Evolutionary conservation across 257 asterid genomes (phyloP).

Genomic region (Verbascum thapsus): DNA sequence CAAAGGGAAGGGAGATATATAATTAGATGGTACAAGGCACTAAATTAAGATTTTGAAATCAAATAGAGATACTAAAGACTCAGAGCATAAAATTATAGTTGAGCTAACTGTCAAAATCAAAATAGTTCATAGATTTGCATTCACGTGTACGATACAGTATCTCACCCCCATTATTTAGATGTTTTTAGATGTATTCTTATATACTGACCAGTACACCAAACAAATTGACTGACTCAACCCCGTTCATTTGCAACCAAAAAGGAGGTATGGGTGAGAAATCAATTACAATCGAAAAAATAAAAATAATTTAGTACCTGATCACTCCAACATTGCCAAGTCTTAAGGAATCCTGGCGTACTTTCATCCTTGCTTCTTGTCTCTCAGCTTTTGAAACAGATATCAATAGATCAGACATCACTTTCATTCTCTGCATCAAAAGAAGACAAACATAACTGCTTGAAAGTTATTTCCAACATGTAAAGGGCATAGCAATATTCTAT

Average conservation of each 20-base stretch:
- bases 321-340: slow-evolving; percentile 97
- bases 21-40: slow-evolving; percentile 20
- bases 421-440: slow-evolving; percentile 69
- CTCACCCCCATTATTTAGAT: not conserved
- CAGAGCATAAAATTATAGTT: slow-evolving; percentile 10
- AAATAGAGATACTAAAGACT: slow-evolving; percentile 12
- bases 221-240: slow-evolving; percentile 23
- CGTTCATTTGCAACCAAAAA: slow-evolving; percentile 12
- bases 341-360: slow-evolving; percentile 88
- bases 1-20: slow-evolving; percentile 23
- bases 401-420: slow-evolving; percentile 82
- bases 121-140: slow-evolving; percentile 18
- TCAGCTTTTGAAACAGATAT: slow-evolving; percentile 95
- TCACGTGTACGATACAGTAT: not conserved
- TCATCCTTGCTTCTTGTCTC: slow-evolving; percentile 97
- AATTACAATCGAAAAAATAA: not conserved
- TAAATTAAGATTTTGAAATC: not conserved
- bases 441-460: slow-evolving; percentile 20
- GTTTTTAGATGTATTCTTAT: not conserved
- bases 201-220: slow-evolving; percentile 3
- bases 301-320: slow-evolving; percentile 57
- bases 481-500: slow-evolving; percentile 5
- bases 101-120: slow-evolving; percentile 20
- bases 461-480: slow-evolving; percentile 30
- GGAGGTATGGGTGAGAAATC: not conserved